Percentiles rank a stretch among this genome's conserved stretches.
Evolutionary conservation across 768 basidiomycete genomes (phyloP).

Genomic region (Filobasidium floriforme): DNA sequence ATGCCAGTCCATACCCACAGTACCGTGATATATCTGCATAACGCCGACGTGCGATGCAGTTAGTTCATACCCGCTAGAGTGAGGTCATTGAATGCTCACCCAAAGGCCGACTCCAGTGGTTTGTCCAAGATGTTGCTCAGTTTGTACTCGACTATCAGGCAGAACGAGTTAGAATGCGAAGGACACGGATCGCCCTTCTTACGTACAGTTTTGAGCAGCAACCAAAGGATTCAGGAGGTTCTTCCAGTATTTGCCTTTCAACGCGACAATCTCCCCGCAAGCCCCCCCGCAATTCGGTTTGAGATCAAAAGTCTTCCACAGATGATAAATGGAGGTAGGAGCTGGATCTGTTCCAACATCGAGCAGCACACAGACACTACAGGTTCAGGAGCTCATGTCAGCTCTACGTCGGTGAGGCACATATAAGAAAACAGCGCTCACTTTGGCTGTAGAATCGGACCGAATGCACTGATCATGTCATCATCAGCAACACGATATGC

Average conservation of each 20-base stretch:
- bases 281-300: conserved; percentile 75
- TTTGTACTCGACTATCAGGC: conserved; percentile 26
- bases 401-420: background rate
- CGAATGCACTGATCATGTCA: conserved; percentile 34
- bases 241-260: conserved; percentile 84
- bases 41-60: conserved; percentile 46
- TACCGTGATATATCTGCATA: conserved; percentile 83
- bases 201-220: conserved; percentile 93
- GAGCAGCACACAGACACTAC: conserved; percentile 85
- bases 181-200: background rate
- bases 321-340: conserved; percentile 77
- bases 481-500: conserved; percentile 1
- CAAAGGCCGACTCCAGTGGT: conserved; percentile 53
- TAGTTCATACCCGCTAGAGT: background rate
- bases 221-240: conserved; percentile 74
- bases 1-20: conserved; percentile 46
- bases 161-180: background rate
- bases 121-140: conserved; percentile 82
- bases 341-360: conserved; percentile 91
- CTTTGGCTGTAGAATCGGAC: conserved; percentile 37
- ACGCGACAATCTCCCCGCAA: conserved; percentile 90
- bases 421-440: conserved; percentile 14
- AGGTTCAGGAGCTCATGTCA: conserved; percentile 31
- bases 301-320: conserved; percentile 85
- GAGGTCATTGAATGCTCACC: conserved; percentile 37